Evolutionary conservation across 192 early-diverging fungal species (phyloP).

Genomic region (Mortierella antarctica): DNA sequence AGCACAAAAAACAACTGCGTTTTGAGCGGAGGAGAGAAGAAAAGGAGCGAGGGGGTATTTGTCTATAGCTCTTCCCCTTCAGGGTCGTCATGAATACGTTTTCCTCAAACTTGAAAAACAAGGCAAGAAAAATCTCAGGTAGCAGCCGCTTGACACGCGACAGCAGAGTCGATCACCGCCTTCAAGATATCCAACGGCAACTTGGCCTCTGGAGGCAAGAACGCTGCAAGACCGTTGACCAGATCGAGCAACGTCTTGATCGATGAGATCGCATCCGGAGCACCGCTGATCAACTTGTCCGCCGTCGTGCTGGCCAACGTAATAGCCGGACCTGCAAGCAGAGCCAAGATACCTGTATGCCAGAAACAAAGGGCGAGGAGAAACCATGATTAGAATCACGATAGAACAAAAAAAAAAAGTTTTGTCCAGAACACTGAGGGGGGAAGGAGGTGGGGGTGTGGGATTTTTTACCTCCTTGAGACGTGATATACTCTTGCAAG

Average conservation of each 20-base stretch:
- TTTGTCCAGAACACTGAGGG: background rate
- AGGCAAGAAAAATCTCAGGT: too few relatives aligned
- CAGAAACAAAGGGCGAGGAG: background rate
- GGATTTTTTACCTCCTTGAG: background rate
- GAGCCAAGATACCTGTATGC: background rate
- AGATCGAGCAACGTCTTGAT: background rate
- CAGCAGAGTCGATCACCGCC: background rate
- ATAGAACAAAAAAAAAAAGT: background rate
- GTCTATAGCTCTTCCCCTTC: too few relatives aligned
- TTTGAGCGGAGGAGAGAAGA: too few relatives aligned
- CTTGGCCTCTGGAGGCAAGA: constrained; percentile 5
- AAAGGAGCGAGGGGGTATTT: too few relatives aligned
- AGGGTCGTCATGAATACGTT: too few relatives aligned
- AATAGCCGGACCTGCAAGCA: background rate
- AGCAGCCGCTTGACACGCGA: too few relatives aligned
- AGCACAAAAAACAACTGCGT: too few relatives aligned
- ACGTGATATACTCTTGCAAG: background rate
- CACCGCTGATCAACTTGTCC: background rate
- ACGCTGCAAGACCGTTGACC: background rate
- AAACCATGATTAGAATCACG: background rate
- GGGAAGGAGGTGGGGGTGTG: too few relatives aligned
- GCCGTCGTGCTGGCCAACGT: background rate
- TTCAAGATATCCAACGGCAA: constrained; percentile 8
- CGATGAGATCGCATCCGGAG: background rate
- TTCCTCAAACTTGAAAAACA: too few relatives aligned